Conservation (phyloP, 441 rosid species). For the Kokia cookei region DNA sequence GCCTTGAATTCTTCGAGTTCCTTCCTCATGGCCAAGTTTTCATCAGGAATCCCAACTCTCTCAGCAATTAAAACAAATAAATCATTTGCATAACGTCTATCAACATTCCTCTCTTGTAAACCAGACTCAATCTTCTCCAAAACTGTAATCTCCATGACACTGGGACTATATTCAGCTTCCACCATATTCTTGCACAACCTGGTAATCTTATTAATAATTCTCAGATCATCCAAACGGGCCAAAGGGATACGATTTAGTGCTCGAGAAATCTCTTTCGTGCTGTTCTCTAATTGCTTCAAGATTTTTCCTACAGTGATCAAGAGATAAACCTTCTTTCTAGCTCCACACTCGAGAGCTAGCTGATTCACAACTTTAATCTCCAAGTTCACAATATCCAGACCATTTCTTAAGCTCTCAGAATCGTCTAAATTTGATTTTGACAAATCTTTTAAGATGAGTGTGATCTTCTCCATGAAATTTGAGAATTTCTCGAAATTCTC, state of each 20-base stretch:
- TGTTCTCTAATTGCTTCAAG: constrained; percentile 9
- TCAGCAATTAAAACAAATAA: constrained; percentile 19
- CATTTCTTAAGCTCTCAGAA: constrained; percentile 17
- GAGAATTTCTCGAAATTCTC: constrained; percentile 28
- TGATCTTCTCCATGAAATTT: constrained; percentile 19
- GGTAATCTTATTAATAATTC: constrained; percentile 13
- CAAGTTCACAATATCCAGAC: constrained; percentile 14
- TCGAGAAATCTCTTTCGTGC: constrained; percentile 17
- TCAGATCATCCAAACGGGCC: constrained; percentile 12
- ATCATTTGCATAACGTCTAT: constrained; percentile 20
- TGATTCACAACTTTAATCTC: constrained; percentile 17
- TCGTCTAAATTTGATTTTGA: constrained; percentile 6
- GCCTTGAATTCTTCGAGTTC: constrained; percentile 26
- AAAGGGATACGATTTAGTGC: constrained; percentile 18
- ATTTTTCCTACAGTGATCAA: constrained; percentile 19
- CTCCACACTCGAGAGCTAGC: constrained; percentile 21
- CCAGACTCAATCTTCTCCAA: constrained; percentile 20
- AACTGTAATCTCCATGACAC: constrained; percentile 17
- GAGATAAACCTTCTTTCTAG: constrained; percentile 20
- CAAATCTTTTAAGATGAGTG: constrained; percentile 24
- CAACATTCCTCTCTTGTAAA: constrained; percentile 11
- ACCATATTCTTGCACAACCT: constrained; percentile 22
- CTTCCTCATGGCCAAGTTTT: constrained; percentile 10
- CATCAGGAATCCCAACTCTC: constrained; percentile 16
- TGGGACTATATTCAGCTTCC: constrained; percentile 15